phyloP scores from a whole-genome alignment of 2,329 filamentous ascomycete species.

The Ophiostoma perfectum region DNA sequence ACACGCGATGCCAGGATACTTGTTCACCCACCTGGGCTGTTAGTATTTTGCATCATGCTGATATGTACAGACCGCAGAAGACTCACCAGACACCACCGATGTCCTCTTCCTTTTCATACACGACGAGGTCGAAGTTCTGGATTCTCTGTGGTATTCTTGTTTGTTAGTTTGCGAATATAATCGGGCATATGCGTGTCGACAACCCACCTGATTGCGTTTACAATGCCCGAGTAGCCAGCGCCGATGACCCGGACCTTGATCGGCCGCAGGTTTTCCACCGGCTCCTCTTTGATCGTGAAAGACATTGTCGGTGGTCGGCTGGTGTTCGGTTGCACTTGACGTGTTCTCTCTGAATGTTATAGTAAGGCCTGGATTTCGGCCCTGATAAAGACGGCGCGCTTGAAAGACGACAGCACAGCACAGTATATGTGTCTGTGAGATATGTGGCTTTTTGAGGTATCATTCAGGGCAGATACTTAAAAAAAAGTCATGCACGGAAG shows the following conservation, averaged over 20 bases:
- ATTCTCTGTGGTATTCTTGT: constrained; percentile 32
- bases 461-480: background rate
- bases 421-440: no score
- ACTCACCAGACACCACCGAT: constrained; percentile 35
- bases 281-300: constrained; percentile 30
- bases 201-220: constrained; percentile 31
- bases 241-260: constrained; percentile 35
- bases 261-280: constrained; percentile 34
- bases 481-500: background rate
- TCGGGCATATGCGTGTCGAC: no score
- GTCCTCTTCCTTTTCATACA: constrained; percentile 36
- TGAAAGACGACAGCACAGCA: no score
- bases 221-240: constrained; percentile 34
- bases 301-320: background rate
- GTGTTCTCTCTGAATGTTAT: background rate
- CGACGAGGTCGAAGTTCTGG: constrained; percentile 34
- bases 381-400: no score
- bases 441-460: no score
- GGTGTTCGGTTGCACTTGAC: background rate
- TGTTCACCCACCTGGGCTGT: constrained; percentile 29
- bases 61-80: background rate
- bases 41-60: background rate
- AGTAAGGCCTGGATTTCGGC: no score
- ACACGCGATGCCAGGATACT: constrained; percentile 35
- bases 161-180: constrained; percentile 26